Evolutionary conservation across 805 yeast species (phyloP).

Genomic region (Cyberlindnera petersonii): DNA sequence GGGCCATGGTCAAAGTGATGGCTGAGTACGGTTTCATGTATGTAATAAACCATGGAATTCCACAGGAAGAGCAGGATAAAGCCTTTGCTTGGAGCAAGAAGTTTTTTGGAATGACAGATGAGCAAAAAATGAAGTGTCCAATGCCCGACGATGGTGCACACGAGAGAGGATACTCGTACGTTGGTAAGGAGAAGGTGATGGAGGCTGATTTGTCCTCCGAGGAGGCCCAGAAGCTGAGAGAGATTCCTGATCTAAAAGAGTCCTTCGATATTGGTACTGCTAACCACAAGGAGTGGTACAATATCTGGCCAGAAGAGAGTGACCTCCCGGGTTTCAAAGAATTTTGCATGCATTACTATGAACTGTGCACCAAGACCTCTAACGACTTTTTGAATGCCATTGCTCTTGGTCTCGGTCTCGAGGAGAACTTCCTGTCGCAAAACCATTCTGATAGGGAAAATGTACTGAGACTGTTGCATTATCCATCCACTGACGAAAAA

Average conservation of each 20-base stretch:
- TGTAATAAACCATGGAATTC: constrained; percentile 25
- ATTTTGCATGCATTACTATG: constrained; percentile 14
- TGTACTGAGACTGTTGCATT: constrained; percentile 1
- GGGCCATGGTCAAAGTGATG: constrained; percentile 27
- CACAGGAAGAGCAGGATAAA: constrained; percentile 12
- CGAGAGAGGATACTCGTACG: constrained; percentile 30
- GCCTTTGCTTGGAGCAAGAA: constrained; percentile 24
- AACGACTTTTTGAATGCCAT: constrained; percentile 19
- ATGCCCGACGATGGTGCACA: constrained; percentile 27
- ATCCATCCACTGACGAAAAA: constrained; percentile 1
- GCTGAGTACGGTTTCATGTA: constrained; percentile 26
- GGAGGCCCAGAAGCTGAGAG: constrained; percentile 13
- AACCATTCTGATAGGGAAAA: constrained; percentile 8
- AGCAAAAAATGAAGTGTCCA: constrained; percentile 23
- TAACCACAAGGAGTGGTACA: constrained; percentile 12
- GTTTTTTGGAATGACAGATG: constrained; percentile 18
- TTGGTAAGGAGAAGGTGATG: constrained; percentile 26
- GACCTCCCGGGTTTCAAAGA: constrained; percentile 24
- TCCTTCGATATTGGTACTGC: constrained; percentile 24
- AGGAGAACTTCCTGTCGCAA: constrained; percentile 13
- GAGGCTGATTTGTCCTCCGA: constrained; percentile 23
- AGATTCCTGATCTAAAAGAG: constrained; percentile 25
- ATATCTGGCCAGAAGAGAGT: constrained; percentile 25
- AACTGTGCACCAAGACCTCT: constrained; percentile 7
- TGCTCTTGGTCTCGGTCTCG: constrained; percentile 19